phyloP scores from a whole-genome alignment of 129 eudicot species.

The Pseudognaphalium luteoalbum region DNA sequence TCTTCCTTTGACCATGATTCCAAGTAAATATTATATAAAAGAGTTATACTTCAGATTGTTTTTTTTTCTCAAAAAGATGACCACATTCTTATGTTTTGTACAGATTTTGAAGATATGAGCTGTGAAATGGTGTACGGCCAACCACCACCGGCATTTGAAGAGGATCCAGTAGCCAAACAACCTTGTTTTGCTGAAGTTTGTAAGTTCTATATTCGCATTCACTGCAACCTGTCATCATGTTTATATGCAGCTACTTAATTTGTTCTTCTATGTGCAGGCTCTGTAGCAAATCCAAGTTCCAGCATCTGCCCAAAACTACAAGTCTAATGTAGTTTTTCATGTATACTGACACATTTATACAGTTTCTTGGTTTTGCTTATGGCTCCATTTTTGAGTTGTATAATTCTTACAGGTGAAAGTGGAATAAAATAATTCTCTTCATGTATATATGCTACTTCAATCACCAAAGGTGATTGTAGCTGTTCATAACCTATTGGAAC shows the following conservation, averaged over 20 bases:
- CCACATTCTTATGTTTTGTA: background rate
- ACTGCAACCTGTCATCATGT: background rate
- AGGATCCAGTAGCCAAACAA: slow-evolving; percentile 79
- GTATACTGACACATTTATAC: slow-evolving; percentile 22
- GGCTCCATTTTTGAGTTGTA: slow-evolving; percentile 22
- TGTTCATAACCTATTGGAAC: no score
- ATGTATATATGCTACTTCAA: no score
- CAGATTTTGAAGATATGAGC: slow-evolving; percentile 99
- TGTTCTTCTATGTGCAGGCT: slow-evolving; percentile 48
- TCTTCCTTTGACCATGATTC: slow-evolving; percentile 94
- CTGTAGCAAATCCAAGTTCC: slow-evolving; percentile 68
- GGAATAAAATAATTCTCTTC: slow-evolving; percentile 5
- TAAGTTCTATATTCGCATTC: slow-evolving; percentile 34
- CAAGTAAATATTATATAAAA: slow-evolving; percentile 42
- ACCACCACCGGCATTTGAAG: slow-evolving; percentile 84
- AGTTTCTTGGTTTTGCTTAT: slow-evolving; percentile 8
- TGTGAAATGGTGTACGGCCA: slow-evolving; percentile 98
- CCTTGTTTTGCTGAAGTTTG: slow-evolving; percentile 76
- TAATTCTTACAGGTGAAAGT: slow-evolving; percentile 7
- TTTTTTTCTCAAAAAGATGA: background rate
- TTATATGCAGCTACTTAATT: background rate
- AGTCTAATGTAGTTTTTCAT: slow-evolving; percentile 37
- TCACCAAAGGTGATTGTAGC: no score
- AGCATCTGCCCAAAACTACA: slow-evolving; percentile 73
- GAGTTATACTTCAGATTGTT: background rate